phyloP scores from a whole-genome alignment of 2,329 filamentous ascomycete genomes.

The Colletotrichum liaoningense region DNA sequence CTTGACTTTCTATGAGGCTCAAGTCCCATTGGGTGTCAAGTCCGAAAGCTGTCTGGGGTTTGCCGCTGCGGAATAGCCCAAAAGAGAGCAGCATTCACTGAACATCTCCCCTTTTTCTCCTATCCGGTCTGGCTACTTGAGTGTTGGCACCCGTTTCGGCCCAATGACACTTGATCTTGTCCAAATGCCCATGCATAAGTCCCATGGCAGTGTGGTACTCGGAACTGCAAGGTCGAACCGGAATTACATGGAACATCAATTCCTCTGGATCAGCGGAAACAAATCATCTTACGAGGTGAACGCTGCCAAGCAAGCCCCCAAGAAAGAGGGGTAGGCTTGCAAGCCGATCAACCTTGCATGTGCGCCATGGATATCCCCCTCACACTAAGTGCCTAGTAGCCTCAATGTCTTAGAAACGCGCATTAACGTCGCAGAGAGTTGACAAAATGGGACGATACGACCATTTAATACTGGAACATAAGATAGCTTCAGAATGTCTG shows the following conservation, averaged over 20 bases:
- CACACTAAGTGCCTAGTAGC: neutral
- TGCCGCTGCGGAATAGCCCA: neutral
- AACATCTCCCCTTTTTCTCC: neutral
- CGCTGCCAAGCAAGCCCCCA: neutral
- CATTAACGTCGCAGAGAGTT: neutral
- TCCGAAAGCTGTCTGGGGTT: neutral
- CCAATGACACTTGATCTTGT: neutral
- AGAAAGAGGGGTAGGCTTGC: neutral
- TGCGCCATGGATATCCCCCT: slow-evolving; percentile 1
- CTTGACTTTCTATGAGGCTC: neutral
- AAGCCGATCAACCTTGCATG: neutral
- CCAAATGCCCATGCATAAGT: neutral
- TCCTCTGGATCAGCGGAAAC: slow-evolving; percentile 3
- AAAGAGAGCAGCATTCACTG: neutral
- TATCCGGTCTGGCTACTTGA: neutral
- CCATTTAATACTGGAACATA: neutral
- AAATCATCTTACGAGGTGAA: neutral
- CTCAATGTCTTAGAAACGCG: neutral
- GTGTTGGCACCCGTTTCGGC: neutral
- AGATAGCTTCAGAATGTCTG: no score
- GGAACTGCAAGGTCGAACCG: neutral
- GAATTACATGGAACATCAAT: neutral
- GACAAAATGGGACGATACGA: neutral
- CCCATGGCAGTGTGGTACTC: slow-evolving; percentile 3
- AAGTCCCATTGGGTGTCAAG: neutral